Base-by-base conservation (phyloP, 2,329 filamentous ascomycete genomes). In the Kalmusia sp. region DNA sequence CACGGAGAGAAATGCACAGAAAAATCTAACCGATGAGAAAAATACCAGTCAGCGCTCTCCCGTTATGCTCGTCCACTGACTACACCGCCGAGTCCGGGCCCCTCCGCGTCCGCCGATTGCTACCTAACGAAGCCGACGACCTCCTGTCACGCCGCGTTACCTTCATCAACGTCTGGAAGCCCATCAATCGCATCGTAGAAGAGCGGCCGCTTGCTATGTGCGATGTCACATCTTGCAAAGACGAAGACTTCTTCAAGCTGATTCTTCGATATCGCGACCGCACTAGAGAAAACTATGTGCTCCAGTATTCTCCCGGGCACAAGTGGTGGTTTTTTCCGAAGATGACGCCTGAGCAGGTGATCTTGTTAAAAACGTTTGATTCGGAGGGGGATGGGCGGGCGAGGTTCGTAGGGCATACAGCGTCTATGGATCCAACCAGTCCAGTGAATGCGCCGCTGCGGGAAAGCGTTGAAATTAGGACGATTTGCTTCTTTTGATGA, bases 121-220 rank as follows among this genome's bases (percentile, higher is more conserved):
- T 82, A 6, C 73, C 75, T 1, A 70, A 75, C 4, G 78, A 81
- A 49, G 78, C 78, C 0, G 64, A 72, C 3, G 58, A 68, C 22
- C 71, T 82, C 0, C 70, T 82, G 5, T 65, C 73, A 15, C 74
- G 76, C 4, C 76, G 80, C 6, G 74, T 77, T 47, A 77, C 80
- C 25, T 81, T 82, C 53, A 77, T 82, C 65, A 82, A 82, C 48
- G 78, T 82, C 28, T 82, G 79, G 79, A 79, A 81, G 22, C 79
- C 79, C 0, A 73, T 82, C 19, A 60, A 60, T 3, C 60, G 62
- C 40, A 50, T 73, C 9, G 75, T 77, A 21, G 72, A 77, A 55
- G 75, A 77, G 50, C 69, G 72, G 11, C 75, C 75, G 1, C 62
- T 77, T 6, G 74, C 74, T 7, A 77, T 77, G 74, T 76, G 72